phyloP scores from a whole-genome alignment of 1,139 yeast genomes.

The Oligophagozyma castellii region DNA sequence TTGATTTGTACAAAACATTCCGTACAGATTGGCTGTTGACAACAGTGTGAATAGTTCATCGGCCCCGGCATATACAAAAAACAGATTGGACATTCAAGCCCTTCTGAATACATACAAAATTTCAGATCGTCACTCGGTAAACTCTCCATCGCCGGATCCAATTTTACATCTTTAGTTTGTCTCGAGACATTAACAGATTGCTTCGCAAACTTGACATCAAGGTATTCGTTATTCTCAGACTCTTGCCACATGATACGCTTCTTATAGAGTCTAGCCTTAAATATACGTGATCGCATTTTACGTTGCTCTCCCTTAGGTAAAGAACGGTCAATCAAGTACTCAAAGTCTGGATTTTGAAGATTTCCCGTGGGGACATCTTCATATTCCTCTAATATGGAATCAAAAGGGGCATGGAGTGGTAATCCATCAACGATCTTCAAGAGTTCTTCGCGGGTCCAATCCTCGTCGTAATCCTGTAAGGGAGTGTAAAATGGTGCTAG shows the following conservation, averaged over 20 bases:
- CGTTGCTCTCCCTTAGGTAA: conserved; percentile 31
- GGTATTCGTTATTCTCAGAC: conserved; percentile 36
- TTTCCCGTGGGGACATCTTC: conserved; percentile 38
- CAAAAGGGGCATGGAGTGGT: conserved; percentile 46
- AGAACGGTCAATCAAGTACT: conserved; percentile 35
- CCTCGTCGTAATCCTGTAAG: conserved; percentile 61
- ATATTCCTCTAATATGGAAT: conserved; percentile 34
- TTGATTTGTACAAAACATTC: conserved; percentile 96
- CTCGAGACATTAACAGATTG: conserved; percentile 1
- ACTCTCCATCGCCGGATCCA: too few relatives aligned
- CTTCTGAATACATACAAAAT: conserved; percentile 43
- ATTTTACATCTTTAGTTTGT: conserved; percentile 7
- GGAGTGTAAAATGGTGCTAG: conserved; percentile 90
- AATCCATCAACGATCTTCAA: conserved; percentile 39
- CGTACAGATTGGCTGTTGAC: conserved; percentile 85
- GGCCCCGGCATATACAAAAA: conserved; percentile 73
- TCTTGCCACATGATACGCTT: conserved; percentile 40
- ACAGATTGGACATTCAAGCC: conserved; percentile 88
- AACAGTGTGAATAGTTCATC: conserved; percentile 76
- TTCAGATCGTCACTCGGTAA: conserved; percentile 33
- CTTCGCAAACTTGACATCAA: conserved; percentile 27
- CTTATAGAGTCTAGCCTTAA: conserved; percentile 34
- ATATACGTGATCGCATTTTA: conserved; percentile 43
- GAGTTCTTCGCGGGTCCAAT: conserved; percentile 64
- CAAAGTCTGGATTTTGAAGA: conserved; percentile 23